Conservation (phyloP, 768 basidiomycete species). For the Gautieria morchelliformis region DNA sequence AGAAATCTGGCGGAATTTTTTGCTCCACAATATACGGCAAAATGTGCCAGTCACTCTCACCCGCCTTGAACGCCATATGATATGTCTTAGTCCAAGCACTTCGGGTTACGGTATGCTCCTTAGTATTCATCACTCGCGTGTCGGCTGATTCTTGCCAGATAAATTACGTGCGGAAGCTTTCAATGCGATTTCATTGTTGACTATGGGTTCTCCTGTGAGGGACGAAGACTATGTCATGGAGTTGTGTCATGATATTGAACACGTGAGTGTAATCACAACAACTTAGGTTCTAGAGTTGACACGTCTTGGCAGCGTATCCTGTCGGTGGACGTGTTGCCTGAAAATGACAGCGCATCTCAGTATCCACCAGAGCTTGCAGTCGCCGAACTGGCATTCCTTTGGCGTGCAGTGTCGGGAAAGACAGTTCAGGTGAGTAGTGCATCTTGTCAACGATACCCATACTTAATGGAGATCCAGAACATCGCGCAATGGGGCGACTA, state of each 20-base stretch:
- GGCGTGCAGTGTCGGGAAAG: background rate
- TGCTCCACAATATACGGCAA: constrained; percentile 13
- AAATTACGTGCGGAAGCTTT: background rate
- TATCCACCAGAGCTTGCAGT: background rate
- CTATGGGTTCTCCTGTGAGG: background rate
- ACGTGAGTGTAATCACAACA: background rate
- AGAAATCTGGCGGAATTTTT: constrained; percentile 56
- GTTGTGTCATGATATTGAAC: background rate
- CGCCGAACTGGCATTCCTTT: background rate
- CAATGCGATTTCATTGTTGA: background rate
- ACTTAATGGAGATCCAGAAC: constrained; percentile 2
- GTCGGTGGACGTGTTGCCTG: too few relatives aligned
- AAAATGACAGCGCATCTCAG: background rate
- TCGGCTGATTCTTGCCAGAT: background rate
- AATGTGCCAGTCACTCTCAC: constrained; percentile 5
- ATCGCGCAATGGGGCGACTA: constrained; percentile 17
- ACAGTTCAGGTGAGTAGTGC: background rate
- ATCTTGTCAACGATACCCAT: background rate
- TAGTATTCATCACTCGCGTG: background rate
- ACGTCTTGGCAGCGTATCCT: background rate
- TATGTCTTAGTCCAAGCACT: background rate
- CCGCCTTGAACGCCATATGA: background rate
- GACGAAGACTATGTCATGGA: background rate
- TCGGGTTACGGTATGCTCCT: background rate
- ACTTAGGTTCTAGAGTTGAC: background rate